Conservation (phyloP, 1,139 yeast genomes). For the Blastobotrys buckinghamii region DNA sequence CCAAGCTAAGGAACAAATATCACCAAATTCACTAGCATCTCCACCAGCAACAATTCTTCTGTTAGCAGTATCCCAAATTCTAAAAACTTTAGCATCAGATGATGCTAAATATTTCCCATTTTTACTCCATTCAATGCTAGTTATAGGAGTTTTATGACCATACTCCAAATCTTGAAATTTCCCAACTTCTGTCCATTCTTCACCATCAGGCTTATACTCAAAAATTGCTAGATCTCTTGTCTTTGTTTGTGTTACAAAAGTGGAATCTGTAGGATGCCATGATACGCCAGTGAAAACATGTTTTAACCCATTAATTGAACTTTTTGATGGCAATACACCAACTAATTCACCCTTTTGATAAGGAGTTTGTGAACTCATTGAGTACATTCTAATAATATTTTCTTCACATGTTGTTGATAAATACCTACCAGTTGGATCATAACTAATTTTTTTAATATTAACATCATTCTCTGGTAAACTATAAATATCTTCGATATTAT, state of each 20-base stretch:
- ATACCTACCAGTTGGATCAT: slow-evolving; percentile 53
- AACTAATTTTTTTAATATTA: slow-evolving; percentile 50
- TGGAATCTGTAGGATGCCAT: slow-evolving; percentile 62
- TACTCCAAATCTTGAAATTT: slow-evolving; percentile 5
- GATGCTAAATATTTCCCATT: slow-evolving; percentile 52
- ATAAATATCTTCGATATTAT: slow-evolving; percentile 35
- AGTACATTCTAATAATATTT: slow-evolving; percentile 62
- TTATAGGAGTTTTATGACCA: slow-evolving; percentile 30
- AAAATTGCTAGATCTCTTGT: slow-evolving; percentile 35
- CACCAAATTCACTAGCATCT: neutral
- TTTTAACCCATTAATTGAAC: slow-evolving; percentile 20
- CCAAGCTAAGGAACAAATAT: slow-evolving; percentile 29
- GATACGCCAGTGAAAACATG: slow-evolving; percentile 39
- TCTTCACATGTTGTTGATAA: slow-evolving; percentile 60
- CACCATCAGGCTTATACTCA: slow-evolving; percentile 8
- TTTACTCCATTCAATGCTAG: slow-evolving; percentile 55
- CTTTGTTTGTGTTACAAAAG: slow-evolving; percentile 52
- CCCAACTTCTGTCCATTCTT: slow-evolving; percentile 18
- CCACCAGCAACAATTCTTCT: slow-evolving; percentile 1
- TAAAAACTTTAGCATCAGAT: slow-evolving; percentile 46
- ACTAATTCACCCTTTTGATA: slow-evolving; percentile 34
- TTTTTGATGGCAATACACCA: slow-evolving; percentile 33
- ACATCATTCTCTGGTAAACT: slow-evolving; percentile 41
- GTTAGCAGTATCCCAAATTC: slow-evolving; percentile 46
- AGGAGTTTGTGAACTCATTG: slow-evolving; percentile 44